Percentiles rank a stretch among this genome's conserved stretches.
These are phyloP conservation scores for Panaeolus papilionaceus DNA, from an alignment of 768 basidiomycete species.

Conservation along the genomic window DNA sequence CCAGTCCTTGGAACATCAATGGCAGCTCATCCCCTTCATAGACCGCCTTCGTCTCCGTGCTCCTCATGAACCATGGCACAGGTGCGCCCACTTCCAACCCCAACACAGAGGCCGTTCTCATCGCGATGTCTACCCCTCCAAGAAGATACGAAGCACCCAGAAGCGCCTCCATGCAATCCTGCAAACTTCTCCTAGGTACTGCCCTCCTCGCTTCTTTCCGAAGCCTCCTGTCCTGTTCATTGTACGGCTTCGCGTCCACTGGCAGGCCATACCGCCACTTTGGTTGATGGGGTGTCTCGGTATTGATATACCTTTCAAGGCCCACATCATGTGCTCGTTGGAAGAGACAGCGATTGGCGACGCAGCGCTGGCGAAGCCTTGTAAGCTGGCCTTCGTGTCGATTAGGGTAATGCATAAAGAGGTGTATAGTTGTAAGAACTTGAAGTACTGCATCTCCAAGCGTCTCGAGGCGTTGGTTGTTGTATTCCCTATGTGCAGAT, in stretches of 20 bases:
- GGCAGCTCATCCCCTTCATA: conserved; percentile 43
- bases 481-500: conserved; percentile 63
- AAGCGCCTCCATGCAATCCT: conserved; percentile 89
- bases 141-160: conserved; percentile 78
- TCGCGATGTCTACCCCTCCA: conserved; percentile 74
- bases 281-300: conserved; percentile 57
- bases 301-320: conserved; percentile 67
- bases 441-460: conserved; percentile 87
- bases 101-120: conserved; percentile 67
- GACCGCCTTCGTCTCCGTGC: conserved; percentile 32
- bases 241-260: conserved; percentile 32
- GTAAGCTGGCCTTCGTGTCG: conserved; percentile 87
- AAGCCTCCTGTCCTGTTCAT: conserved; percentile 26
- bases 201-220: conserved; percentile 46
- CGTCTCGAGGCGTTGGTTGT: conserved; percentile 88
- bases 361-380: conserved; percentile 61
- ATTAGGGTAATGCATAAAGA: conserved; percentile 77
- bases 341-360: conserved; percentile 77
- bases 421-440: conserved; percentile 74
- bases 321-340: conserved; percentile 67
- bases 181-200: conserved; percentile 73
- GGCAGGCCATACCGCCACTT: conserved; percentile 65
- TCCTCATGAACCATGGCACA: conserved; percentile 71
- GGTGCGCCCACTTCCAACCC: conserved; percentile 78
- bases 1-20: conserved; percentile 57